phyloP scores from a whole-genome alignment of 2,329 filamentous ascomycete genomes.

The Beauveria sp. region DNA sequence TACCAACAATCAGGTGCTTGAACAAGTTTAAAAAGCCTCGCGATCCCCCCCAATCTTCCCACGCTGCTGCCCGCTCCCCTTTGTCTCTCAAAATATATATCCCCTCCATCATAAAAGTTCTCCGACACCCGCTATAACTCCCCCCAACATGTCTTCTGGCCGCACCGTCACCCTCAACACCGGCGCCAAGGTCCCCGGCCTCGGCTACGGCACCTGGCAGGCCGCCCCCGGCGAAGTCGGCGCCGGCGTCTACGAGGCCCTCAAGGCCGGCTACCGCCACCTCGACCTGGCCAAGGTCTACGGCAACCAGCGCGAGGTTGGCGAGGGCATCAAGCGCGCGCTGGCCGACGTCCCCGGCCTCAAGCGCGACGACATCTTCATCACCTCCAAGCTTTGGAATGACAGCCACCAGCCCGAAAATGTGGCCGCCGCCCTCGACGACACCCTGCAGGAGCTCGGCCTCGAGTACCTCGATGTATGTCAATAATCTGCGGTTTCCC shows the following conservation, averaged over 20 bases:
- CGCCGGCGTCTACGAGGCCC: slow-evolving; percentile 55
- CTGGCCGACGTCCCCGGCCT: slow-evolving; percentile 41
- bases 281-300: slow-evolving; percentile 50
- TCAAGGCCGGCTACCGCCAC: slow-evolving; percentile 57
- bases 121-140: not conserved
- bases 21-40: slow-evolving; percentile 1
- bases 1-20: not conserved
- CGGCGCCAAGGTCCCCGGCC: slow-evolving; percentile 52
- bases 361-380: slow-evolving; percentile 48
- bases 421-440: slow-evolving; percentile 48
- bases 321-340: slow-evolving; percentile 44
- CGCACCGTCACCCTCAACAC: slow-evolving; percentile 47
- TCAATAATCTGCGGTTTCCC: not conserved
- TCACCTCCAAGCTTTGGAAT: slow-evolving; percentile 61
- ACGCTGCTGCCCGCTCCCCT: no score
- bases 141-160: slow-evolving; percentile 44
- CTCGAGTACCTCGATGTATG: slow-evolving; percentile 50
- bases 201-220: slow-evolving; percentile 57
- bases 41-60: not conserved
- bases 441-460: slow-evolving; percentile 47
- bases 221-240: slow-evolving; percentile 57
- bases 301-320: slow-evolving; percentile 56
- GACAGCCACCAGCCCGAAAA: slow-evolving; percentile 54
- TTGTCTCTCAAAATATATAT: no score
- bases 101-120: not conserved